Percentiles rank a stretch among this genome's conserved stretches.
These are phyloP conservation scores for Physaria fendleri DNA, from an alignment of 345 rosid species.

Conservation along the genomic window DNA sequence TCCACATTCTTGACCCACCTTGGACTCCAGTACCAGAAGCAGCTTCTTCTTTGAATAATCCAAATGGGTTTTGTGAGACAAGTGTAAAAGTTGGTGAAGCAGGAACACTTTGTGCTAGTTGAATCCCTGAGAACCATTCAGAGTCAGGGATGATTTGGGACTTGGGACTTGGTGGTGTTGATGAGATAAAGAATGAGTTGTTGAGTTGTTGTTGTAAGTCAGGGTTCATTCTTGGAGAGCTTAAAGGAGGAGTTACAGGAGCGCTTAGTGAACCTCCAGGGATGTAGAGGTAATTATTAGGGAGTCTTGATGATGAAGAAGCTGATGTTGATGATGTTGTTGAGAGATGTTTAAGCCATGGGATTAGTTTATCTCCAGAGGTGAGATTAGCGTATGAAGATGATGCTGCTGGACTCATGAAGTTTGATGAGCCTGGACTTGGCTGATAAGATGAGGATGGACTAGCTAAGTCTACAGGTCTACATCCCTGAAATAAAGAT, in stretches of 20 bases:
- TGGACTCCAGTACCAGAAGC: conserved; percentile 30
- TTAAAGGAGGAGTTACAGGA: conserved; percentile 96
- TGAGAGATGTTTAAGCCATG: conserved; percentile 93
- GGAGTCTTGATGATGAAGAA: conserved; percentile 63
- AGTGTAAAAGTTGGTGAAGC: conserved; percentile 93
- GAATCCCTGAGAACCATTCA: conserved; percentile 80
- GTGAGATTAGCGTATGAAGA: conserved; percentile 56
- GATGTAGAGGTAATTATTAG: conserved; percentile 53
- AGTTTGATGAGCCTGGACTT: conserved; percentile 75
- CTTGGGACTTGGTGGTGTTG: conserved; percentile 96
- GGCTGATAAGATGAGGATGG: conserved; percentile 82
- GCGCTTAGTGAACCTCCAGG: conserved; percentile 94
- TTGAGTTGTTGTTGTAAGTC: conserved; percentile 63
- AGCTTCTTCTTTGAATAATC: conserved; percentile 58
- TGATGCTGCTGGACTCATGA: conserved; percentile 76
- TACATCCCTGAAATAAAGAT: conserved; percentile 60
- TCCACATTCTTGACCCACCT: conserved; percentile 81
- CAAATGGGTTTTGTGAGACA: conserved; percentile 68
- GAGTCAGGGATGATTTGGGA: conserved; percentile 72
- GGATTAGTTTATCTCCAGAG: conserved; percentile 65
- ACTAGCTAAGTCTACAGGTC: conserved; percentile 75
- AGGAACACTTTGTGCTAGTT: conserved; percentile 61
- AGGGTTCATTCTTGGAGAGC: conserved; percentile 70
- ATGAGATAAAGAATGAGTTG: conserved; percentile 59
- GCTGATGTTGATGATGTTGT: conserved; percentile 74